phyloP scores from a whole-genome alignment of 345 rosid species.

The Eutrema japonicum region DNA sequence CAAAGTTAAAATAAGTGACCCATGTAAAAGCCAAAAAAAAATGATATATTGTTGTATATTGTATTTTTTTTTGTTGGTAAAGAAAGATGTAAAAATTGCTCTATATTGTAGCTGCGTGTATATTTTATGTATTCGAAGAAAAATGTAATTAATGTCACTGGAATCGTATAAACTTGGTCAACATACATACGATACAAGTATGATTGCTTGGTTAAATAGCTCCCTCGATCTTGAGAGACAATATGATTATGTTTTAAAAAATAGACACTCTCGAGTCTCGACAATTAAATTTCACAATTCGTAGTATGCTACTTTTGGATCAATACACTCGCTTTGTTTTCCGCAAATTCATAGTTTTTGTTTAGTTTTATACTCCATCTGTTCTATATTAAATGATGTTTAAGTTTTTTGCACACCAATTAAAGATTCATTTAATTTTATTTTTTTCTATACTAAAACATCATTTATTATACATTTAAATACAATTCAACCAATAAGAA shows the following conservation, averaged over 20 bases:
- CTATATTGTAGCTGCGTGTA: slow-evolving; percentile 24
- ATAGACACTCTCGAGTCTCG: slow-evolving; percentile 30
- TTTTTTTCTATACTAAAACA: too few species aligned
- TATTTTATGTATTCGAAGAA: not conserved
- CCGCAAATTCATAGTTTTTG: slow-evolving; percentile 17
- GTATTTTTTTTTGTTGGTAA: too few species aligned
- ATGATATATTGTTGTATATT: slow-evolving; percentile 20
- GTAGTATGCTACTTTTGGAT: slow-evolving; percentile 28
- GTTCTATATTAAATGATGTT: too few species aligned
- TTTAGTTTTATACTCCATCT: too few species aligned
- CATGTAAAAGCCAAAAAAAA: not conserved
- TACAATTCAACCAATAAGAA: too few species aligned
- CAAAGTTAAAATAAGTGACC: too few species aligned
- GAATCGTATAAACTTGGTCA: slow-evolving; percentile 8
- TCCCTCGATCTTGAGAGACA: slow-evolving; percentile 36
- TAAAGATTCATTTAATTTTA: too few species aligned
- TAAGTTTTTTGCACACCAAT: too few species aligned
- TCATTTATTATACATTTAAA: too few species aligned
- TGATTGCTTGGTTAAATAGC: slow-evolving; percentile 38
- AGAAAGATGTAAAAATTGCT: too few species aligned
- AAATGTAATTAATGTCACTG: not conserved
- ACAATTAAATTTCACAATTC: slow-evolving; percentile 22
- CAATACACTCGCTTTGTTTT: slow-evolving; percentile 15
- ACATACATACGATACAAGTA: slow-evolving; percentile 25
- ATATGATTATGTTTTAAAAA: slow-evolving; percentile 29